Percentiles rank a stretch among this genome's conserved stretches.
These are phyloP conservation scores for Miamiensis avidus DNA, from an alignment of 169 alveolate species.

Conservation along the genomic window DNA sequence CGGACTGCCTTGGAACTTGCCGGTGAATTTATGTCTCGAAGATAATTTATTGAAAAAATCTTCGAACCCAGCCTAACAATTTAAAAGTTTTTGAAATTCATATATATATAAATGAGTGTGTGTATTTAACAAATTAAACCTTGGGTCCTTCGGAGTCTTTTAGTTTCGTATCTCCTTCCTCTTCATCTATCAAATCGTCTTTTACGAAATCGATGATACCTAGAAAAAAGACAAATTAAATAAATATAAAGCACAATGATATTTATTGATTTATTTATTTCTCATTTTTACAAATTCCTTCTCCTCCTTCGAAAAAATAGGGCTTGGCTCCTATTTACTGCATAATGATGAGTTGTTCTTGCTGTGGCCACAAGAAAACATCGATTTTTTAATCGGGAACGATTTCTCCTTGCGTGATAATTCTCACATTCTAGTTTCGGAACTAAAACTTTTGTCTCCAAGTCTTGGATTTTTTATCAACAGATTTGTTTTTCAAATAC, in stretches of 20 bases:
- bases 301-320: not conserved
- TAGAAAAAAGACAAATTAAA: no score
- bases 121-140: no score
- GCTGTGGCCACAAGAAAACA: not conserved
- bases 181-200: not conserved
- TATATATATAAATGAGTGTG: no score
- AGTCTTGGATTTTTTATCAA: not conserved
- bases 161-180: not conserved
- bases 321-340: not conserved
- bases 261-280: no score
- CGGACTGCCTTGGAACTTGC: no score
- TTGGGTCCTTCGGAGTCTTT: no score
- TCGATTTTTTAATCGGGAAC: not conserved
- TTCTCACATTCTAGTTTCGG: not conserved
- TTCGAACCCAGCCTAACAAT: no score
- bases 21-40: no score
- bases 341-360: not conserved
- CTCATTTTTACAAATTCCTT: not conserved
- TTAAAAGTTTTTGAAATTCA: no score
- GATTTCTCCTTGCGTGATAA: not conserved
- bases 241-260: not conserved
- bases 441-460: not conserved
- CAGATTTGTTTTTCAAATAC: not conserved
- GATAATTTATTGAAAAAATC: no score
- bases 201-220: not conserved